phyloP scores from a whole-genome alignment of 2,329 filamentous ascomycete species.

The Chlorencoelia australis region DNA sequence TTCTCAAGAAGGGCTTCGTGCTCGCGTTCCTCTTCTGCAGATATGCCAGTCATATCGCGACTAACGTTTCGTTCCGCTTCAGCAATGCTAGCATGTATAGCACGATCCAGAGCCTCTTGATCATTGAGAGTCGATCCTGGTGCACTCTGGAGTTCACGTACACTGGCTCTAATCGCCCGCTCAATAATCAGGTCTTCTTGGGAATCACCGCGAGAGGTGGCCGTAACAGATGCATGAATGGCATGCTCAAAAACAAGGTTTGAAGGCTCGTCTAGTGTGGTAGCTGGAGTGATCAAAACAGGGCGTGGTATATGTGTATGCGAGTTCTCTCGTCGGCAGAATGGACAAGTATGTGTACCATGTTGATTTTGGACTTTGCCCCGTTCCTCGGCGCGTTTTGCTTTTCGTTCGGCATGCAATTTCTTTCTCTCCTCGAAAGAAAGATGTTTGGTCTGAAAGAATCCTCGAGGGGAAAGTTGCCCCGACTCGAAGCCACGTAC shows the following conservation, averaged over 20 bases:
- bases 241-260: constrained; percentile 59
- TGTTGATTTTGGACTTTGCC: constrained; percentile 16
- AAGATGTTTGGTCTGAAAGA: constrained; percentile 38
- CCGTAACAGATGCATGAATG: constrained; percentile 57
- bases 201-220: constrained; percentile 59
- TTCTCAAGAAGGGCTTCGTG: constrained; percentile 47
- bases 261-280: constrained; percentile 23
- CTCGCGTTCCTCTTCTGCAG: constrained; percentile 37
- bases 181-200: constrained; percentile 64
- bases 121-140: constrained; percentile 19
- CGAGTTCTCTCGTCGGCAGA: constrained; percentile 15
- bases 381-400: constrained; percentile 20
- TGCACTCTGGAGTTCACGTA: constrained; percentile 43
- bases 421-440: constrained; percentile 42
- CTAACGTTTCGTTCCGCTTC: constrained; percentile 28
- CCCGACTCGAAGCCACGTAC: constrained; percentile 18
- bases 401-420: constrained; percentile 38
- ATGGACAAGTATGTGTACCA: constrained; percentile 16
- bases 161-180: constrained; percentile 61
- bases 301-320: constrained; percentile 17
- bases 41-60: not conserved
- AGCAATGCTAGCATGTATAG: constrained; percentile 38
- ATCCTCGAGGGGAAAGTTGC: constrained; percentile 31
- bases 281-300: constrained; percentile 2
- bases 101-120: constrained; percentile 37